Percentiles rank a stretch among this genome's conserved stretches.
Conservation (phyloP, 257 asterid genomes). For the Solanum virginianum region DNA sequence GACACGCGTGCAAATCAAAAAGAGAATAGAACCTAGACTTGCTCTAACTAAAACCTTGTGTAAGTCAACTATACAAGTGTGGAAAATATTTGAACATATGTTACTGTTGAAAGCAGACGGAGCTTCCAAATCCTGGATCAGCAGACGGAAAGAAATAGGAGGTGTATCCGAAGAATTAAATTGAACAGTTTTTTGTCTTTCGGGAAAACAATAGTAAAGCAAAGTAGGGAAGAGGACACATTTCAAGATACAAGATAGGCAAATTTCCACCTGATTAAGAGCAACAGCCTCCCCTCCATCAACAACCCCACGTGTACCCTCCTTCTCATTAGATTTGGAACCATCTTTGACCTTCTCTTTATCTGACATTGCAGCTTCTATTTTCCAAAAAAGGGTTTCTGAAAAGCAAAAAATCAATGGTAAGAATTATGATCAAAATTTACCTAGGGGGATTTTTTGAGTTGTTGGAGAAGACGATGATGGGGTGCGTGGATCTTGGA, state of each 20-base stretch:
- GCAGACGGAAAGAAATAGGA: background rate
- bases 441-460: background rate
- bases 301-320: slow-evolving; percentile 18
- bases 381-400: background rate
- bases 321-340: slow-evolving; percentile 40
- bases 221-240: background rate
- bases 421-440: background rate
- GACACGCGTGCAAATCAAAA: background rate
- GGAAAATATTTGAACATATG: background rate
- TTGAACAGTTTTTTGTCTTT: background rate
- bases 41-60: background rate
- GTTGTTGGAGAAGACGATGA: background rate
- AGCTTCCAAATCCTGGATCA: background rate
- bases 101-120: background rate
- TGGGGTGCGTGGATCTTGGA: slow-evolving; percentile 23
- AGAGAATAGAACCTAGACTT: background rate
- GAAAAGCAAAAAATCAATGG: background rate
- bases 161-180: background rate
- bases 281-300: slow-evolving; percentile 6
- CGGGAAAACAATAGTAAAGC: background rate
- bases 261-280: slow-evolving; percentile 26
- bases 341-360: slow-evolving; percentile 15
- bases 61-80: background rate
- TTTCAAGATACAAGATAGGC: background rate
- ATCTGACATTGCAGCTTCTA: slow-evolving; percentile 35